These are phyloP conservation scores for Monosporozyma servazzii DNA, from an alignment of 805 yeast species.

Conservation along the genomic window DNA sequence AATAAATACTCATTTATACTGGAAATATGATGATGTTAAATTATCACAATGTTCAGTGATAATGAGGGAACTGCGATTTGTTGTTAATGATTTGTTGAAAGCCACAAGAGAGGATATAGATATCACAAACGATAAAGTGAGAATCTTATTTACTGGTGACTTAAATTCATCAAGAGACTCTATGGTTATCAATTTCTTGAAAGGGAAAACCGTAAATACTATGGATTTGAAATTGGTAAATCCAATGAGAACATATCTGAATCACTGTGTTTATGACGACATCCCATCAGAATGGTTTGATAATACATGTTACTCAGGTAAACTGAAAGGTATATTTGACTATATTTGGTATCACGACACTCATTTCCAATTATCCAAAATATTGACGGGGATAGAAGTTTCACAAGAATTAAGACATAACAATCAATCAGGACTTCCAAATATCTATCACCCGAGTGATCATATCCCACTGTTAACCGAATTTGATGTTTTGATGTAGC, in stretches of 20 bases:
- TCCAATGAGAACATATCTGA: constrained; percentile 28
- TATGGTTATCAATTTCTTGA: constrained; percentile 38
- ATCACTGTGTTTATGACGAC: constrained; percentile 28
- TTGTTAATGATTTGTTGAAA: constrained; percentile 19
- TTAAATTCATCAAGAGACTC: constrained; percentile 45
- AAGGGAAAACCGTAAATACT: constrained; percentile 26
- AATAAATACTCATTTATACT: constrained; percentile 53
- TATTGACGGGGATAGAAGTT: constrained; percentile 40
- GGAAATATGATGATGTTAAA: constrained; percentile 50
- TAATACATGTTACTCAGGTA: constrained; percentile 41
- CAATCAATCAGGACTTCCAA: constrained; percentile 41
- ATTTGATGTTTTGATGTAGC: constrained; percentile 19
- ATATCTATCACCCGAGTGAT: constrained; percentile 50
- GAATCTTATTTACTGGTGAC: constrained; percentile 46
- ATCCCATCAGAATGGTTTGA: constrained; percentile 26
- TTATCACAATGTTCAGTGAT: constrained; percentile 43
- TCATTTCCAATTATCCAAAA: constrained; percentile 34
- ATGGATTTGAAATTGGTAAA: constrained; percentile 22
- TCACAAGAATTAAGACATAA: constrained; percentile 17
- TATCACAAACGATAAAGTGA: constrained; percentile 20
- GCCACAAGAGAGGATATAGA: constrained; percentile 9
- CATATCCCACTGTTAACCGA: constrained; percentile 37
- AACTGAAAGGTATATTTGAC: constrained; percentile 45
- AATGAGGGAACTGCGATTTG: constrained; percentile 27
- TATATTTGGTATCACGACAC: constrained; percentile 45